Conservation (phyloP, 140 eudicot genomes). For the Erigeron philadelphicus region DNA sequence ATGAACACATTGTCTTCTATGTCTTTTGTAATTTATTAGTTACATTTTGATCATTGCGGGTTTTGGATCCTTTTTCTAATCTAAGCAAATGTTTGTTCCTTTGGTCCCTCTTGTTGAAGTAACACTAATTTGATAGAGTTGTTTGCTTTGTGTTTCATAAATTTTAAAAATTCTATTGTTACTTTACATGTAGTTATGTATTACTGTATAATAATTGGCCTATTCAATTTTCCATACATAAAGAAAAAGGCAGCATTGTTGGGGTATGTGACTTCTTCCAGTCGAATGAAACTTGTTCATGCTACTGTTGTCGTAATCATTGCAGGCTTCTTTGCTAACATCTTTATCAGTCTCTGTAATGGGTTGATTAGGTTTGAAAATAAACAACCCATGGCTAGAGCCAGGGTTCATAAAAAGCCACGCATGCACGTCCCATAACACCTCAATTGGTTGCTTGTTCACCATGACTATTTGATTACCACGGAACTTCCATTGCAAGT, state of each 20-base stretch:
- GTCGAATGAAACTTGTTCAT: conserved; percentile 46
- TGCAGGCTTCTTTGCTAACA: conserved; percentile 26
- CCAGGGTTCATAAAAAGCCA: conserved; percentile 78
- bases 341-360: conserved; percentile 32
- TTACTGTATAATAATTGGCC: conserved; percentile 2
- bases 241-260: conserved; percentile 62
- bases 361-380: conserved; percentile 55
- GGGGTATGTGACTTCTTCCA: conserved; percentile 37
- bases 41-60: too few species aligned
- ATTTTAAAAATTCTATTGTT: too few species aligned
- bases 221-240: conserved; percentile 86
- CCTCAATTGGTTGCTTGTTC: conserved; percentile 63
- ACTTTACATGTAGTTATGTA: background rate
- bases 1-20: too few species aligned
- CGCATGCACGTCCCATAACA: conserved; percentile 77
- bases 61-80: too few species aligned
- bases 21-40: too few species aligned
- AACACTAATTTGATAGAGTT: too few species aligned
- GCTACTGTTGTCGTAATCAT: conserved; percentile 35
- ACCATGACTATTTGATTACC: conserved; percentile 75
- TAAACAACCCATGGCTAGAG: conserved; percentile 55
- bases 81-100: too few species aligned
- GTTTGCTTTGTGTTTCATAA: too few species aligned
- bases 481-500: conserved; percentile 84
- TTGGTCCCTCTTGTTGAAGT: too few species aligned